A percentile compares a stretch with the other conserved stretches of the same genome.
Evolutionary conservation across 768 basidiomycete species (phyloP).

Genomic region (Mycena haematopus): DNA sequence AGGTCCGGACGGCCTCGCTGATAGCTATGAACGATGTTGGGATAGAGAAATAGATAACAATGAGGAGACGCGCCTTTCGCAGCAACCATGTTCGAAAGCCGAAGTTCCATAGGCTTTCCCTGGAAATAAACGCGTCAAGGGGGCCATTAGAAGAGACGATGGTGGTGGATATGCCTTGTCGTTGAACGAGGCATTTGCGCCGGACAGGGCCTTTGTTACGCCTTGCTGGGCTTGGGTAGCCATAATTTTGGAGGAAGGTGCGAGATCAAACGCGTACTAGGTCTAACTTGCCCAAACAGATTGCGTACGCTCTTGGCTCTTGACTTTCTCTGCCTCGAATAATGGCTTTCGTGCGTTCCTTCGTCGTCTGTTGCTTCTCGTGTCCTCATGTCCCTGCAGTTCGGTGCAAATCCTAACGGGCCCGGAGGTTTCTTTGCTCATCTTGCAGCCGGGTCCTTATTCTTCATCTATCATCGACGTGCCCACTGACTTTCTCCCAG

Average conservation of each 20-base stretch:
- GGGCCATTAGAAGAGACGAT: constrained; percentile 12
- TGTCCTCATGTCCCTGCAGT: constrained; percentile 35
- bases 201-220: constrained; percentile 52
- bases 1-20: constrained; percentile 96
- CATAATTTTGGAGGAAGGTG: constrained; percentile 20
- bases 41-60: constrained; percentile 12
- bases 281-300: constrained; percentile 21
- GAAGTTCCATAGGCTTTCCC: constrained; percentile 98
- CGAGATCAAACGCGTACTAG: constrained; percentile 13
- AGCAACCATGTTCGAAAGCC: constrained; percentile 96
- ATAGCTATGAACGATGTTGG: constrained; percentile 66
- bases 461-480: not conserved
- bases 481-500: constrained; percentile 54
- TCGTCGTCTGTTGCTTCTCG: not conserved
- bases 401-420: constrained; percentile 51
- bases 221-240: constrained; percentile 47
- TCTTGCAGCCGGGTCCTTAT: constrained; percentile 48
- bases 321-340: not conserved
- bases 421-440: constrained; percentile 71
- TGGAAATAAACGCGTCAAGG: constrained; percentile 41
- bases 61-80: constrained; percentile 76
- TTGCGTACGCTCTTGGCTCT: constrained; percentile 30
- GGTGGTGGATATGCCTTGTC: constrained; percentile 65
- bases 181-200: constrained; percentile 82
- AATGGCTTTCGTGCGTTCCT: constrained; percentile 54